Percentiles rank a stretch among this genome's conserved stretches.
These are phyloP conservation scores for Diaporthe capsici DNA, from an alignment of 2,329 filamentous ascomycete species.

Conservation along the genomic window DNA sequence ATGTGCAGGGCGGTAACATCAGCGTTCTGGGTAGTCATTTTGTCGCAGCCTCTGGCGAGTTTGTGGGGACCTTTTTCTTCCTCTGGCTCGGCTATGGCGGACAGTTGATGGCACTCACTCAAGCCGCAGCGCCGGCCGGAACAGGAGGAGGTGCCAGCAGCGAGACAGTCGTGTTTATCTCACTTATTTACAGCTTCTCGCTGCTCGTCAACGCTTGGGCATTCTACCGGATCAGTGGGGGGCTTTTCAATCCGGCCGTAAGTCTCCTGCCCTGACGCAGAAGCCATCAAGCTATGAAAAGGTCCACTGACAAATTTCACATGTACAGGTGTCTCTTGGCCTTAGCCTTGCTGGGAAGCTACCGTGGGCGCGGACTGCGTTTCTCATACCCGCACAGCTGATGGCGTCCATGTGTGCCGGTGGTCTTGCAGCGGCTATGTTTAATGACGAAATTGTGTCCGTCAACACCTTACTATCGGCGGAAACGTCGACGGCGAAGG, in stretches of 20 bases:
- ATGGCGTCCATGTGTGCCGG: slow-evolving; percentile 7
- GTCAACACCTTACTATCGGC: not conserved
- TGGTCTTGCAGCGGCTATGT: slow-evolving; percentile 1
- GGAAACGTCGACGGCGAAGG: not conserved
- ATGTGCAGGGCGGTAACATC: not conserved
- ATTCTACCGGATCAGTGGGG: slow-evolving; percentile 12
- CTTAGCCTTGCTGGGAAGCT: not conserved
- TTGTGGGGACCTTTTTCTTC: slow-evolving; percentile 2
- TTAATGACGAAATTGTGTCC: not conserved
- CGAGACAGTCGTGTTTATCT: slow-evolving; percentile 2
- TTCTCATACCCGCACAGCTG: not conserved
- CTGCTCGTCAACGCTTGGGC: slow-evolving; percentile 6
- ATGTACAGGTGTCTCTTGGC: not conserved
- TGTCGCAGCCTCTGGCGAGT: not conserved
- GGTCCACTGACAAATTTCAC: not conserved
- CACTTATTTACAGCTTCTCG: slow-evolving; percentile 8
- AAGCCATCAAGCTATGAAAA: not conserved
- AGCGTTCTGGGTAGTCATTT: not conserved
- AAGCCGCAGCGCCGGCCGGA: not conserved
- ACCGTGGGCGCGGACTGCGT: not conserved
- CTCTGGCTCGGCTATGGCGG: slow-evolving; percentile 12
- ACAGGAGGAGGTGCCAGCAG: slow-evolving; percentile 12
- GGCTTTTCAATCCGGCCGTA: not conserved
- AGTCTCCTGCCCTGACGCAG: not conserved
- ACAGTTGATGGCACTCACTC: slow-evolving; percentile 1